Evolutionary conservation across 1,284 basidiomycete genomes (phyloP), one percentile per base, ranked within the genome.

Genomic region (Coniophora puteana): DNA sequence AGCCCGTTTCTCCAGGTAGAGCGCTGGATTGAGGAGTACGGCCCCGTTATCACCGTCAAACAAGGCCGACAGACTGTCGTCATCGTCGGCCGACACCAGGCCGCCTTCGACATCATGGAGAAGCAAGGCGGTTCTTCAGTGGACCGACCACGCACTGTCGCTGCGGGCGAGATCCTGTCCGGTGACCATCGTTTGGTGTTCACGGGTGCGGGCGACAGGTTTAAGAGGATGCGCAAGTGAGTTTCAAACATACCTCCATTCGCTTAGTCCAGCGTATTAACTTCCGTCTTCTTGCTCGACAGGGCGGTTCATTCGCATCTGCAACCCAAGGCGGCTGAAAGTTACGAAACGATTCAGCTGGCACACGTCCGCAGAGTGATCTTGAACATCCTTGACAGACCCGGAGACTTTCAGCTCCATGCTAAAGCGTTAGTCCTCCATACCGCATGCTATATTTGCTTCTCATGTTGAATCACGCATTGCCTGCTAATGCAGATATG

Each of bases 1-100:
- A 39, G 38, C 8, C 8, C 38, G 23, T 39, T 35, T 35, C 31
- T 39, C 13, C 20, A 26, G n/a, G 20, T 39, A 20, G 55, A 53
- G 6, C 54, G 62, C 35, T 64, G 61, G 63, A 45, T 66, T 17
- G 53, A 61, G 28, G 41, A 58, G 32, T 69, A 71, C 43, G 68
- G 67, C 0, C 54, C 66, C 12, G 47, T 69, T 14, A 58, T 65
- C 43, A 61, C 62, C 1, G 46, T 68, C 16, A 51, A 54, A 16
- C 34, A 56, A 4, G 67, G 67, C 16, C 46, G 52, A 4, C 55
- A 47, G 22, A 27, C 46, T 13, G 54, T 61, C 38, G 29, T 67
- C 12, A 56, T 69, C 40, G 58, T 71, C 10, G 61, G 63, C 4
- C 49, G 59, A 2, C 50, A 66, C 38, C 26, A 40, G 38, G 38